Percentiles rank a stretch among this genome's conserved stretches.
phyloP scores from a whole-genome alignment of 2,329 filamentous ascomycete species.

The Magnaporthales sp. region DNA sequence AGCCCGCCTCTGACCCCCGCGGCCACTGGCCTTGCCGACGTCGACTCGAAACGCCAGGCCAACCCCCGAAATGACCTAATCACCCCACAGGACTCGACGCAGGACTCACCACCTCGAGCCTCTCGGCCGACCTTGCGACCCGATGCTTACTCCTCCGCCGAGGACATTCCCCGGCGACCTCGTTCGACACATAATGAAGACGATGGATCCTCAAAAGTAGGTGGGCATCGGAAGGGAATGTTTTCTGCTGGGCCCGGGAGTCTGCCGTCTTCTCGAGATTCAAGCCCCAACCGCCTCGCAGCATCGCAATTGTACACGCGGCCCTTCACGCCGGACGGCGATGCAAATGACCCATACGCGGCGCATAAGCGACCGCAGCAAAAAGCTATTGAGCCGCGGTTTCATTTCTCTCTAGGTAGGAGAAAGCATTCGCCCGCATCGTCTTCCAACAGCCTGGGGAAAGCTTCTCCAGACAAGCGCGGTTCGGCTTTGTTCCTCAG shows the following conservation, averaged over 20 bases:
- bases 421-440: conserved; percentile 56
- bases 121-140: conserved; percentile 24
- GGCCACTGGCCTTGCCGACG: conserved; percentile 48
- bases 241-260: conserved; percentile 45
- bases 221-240: conserved; percentile 42
- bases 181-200: conserved; percentile 25
- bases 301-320: conserved; percentile 60
- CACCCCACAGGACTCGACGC: conserved; percentile 60
- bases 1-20: conserved; percentile 86
- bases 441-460: conserved; percentile 42
- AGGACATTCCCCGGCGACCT: conserved; percentile 30
- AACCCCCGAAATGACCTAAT: conserved; percentile 30
- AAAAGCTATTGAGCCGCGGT: conserved; percentile 64
- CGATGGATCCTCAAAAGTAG: conserved; percentile 14
- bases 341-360: conserved; percentile 80
- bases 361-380: conserved; percentile 69
- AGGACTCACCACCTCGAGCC: conserved; percentile 36
- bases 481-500: conserved; percentile 35
- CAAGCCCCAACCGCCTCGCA: conserved; percentile 54
- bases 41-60: conserved; percentile 18
- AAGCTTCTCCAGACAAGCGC: conserved; percentile 40
- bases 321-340: conserved; percentile 70
- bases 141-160: conserved; percentile 27
- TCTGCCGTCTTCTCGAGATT: conserved; percentile 49
- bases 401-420: conserved; percentile 74